phyloP scores from a whole-genome alignment of 306 rosid genomes.

The Citrullus mucosospermus region DNA sequence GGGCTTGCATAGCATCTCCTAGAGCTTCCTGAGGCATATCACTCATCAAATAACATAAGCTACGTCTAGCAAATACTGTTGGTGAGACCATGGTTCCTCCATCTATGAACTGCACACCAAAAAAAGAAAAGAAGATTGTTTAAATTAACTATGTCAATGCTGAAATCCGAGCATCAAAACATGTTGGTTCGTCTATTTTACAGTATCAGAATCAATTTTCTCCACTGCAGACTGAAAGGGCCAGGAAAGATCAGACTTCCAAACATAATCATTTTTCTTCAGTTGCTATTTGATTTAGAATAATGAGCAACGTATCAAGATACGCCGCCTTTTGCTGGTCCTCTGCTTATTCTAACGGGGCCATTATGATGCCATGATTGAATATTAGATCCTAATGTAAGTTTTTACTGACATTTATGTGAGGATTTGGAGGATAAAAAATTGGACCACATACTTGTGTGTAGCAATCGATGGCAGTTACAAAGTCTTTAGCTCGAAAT shows the following conservation, averaged over 20 bases:
- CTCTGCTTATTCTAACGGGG: neutral
- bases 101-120: conserved; percentile 61
- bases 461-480: conserved; percentile 56
- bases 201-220: neutral
- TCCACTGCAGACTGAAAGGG: neutral
- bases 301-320: neutral
- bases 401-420: conserved; percentile 6
- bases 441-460: conserved; percentile 50
- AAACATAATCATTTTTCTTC: neutral
- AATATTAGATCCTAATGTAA: neutral
- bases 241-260: neutral
- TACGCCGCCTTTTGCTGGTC: neutral
- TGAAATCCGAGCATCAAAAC: neutral
- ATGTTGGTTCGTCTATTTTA: neutral
- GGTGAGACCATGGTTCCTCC: conserved; percentile 94
- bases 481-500: conserved; percentile 68
- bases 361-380: neutral
- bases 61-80: conserved; percentile 76
- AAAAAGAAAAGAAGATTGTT: neutral
- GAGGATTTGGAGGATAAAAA: conserved; percentile 1
- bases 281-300: neutral
- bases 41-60: conserved; percentile 83
- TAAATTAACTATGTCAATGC: neutral
- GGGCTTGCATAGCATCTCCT: conserved; percentile 98
- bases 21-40: conserved; percentile 93